A percentile compares a stretch with the other conserved stretches of the same genome.
These are phyloP conservation scores for Periconia digitata DNA, from an alignment of 2,329 filamentous ascomycete genomes.

Conservation along the genomic window DNA sequence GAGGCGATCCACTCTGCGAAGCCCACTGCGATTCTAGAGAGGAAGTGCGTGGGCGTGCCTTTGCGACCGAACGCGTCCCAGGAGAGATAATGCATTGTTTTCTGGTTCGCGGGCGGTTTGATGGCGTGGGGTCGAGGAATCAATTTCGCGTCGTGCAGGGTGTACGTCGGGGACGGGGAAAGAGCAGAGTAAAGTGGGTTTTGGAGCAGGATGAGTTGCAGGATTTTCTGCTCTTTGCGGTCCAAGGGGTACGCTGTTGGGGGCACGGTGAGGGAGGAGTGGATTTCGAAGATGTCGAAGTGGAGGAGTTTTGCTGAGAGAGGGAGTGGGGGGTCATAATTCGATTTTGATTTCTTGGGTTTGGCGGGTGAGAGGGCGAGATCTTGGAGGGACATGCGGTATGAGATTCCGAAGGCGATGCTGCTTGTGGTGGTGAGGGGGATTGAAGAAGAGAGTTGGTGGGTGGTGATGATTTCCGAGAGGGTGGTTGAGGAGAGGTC, in stretches of 20 bases:
- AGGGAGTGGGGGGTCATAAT: background rate
- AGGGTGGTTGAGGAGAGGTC: constrained; percentile 22
- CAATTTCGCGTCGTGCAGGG: constrained; percentile 27
- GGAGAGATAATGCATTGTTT: constrained; percentile 29
- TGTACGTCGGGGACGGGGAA: constrained; percentile 19
- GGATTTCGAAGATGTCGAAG: constrained; percentile 32
- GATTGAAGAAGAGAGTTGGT: constrained; percentile 24
- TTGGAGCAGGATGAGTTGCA: constrained; percentile 30
- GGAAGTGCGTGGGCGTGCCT: constrained; percentile 25
- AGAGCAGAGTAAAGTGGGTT: constrained; percentile 25
- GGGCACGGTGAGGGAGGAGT: constrained; percentile 16
- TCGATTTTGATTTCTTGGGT: background rate
- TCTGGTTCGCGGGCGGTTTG: constrained; percentile 1
- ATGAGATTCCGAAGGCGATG: constrained; percentile 32
- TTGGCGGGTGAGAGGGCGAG: constrained; percentile 10
- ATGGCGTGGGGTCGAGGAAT: constrained; percentile 7
- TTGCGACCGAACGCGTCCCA: constrained; percentile 34
- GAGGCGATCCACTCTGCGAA: constrained; percentile 23
- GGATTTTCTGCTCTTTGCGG: constrained; percentile 24
- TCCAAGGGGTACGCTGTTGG: constrained; percentile 18
- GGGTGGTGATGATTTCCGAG: constrained; percentile 13
- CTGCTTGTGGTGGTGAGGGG: constrained; percentile 16
- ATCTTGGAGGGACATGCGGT: constrained; percentile 25
- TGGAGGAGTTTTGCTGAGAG: constrained; percentile 25
- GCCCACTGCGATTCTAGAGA: constrained; percentile 8